Conservation (phyloP, 306 rosid species). For the Elaeagnus macrophylla region DNA sequence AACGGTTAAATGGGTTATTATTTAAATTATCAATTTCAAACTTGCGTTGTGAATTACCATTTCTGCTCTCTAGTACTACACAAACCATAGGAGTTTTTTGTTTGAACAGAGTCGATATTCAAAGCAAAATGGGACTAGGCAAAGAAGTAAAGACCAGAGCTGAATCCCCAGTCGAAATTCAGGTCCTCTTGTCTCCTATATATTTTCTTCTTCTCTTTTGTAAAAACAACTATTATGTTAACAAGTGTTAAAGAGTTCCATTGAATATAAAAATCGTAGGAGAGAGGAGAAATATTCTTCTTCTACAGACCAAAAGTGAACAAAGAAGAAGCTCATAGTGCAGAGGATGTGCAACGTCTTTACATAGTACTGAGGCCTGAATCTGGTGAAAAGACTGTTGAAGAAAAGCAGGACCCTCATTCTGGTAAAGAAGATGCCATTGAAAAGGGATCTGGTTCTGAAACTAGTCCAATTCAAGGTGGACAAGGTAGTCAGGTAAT, state of each 20-base stretch:
- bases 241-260: background rate
- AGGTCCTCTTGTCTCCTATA: slow-evolving; percentile 14
- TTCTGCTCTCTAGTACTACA: too few relatives aligned
- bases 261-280: slow-evolving; percentile 20
- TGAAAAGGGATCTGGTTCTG: slow-evolving; percentile 1
- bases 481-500: slow-evolving; percentile 36
- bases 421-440: slow-evolving; percentile 34
- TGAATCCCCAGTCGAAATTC: slow-evolving; percentile 37
- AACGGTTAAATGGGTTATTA: too few relatives aligned
- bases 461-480: slow-evolving; percentile 15
- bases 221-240: background rate
- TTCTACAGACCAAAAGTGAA: slow-evolving; percentile 46
- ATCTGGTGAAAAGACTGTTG: slow-evolving; percentile 33
- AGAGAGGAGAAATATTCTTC: slow-evolving; percentile 57
- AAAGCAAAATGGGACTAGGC: slow-evolving; percentile 22
- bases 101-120: too few relatives aligned
- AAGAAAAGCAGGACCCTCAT: slow-evolving; percentile 34
- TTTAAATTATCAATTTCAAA: too few relatives aligned
- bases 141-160: slow-evolving; percentile 21
- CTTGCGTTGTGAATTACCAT: too few relatives aligned
- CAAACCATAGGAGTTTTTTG: too few relatives aligned
- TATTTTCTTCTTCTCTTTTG: background rate
- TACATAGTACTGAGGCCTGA: slow-evolving; percentile 40
- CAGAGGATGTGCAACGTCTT: slow-evolving; percentile 49
- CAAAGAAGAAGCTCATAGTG: slow-evolving; percentile 43